Conservation (phyloP, 805 yeast genomes). For the Candida nanaspora region DNA sequence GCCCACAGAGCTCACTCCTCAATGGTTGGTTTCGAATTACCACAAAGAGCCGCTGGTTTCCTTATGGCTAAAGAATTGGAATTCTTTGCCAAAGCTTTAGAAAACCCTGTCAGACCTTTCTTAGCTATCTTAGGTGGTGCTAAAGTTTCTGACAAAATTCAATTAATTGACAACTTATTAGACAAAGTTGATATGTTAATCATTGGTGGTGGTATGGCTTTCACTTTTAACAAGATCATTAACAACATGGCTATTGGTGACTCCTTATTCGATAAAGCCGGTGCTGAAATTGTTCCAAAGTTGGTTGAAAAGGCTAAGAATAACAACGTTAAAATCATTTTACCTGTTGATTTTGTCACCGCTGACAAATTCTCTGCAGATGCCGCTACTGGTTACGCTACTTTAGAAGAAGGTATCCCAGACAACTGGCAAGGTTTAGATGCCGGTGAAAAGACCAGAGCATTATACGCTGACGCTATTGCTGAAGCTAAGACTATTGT, state of each 20-base stretch:
- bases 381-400: slow-evolving; percentile 78
- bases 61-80: slow-evolving; percentile 94
- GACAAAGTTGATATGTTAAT: slow-evolving; percentile 93
- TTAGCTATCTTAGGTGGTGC: slow-evolving; percentile 99
- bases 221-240: slow-evolving; percentile 94
- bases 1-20: slow-evolving; percentile 99
- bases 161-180: slow-evolving; percentile 91
- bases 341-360: slow-evolving; percentile 94
- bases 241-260: slow-evolving; percentile 83
- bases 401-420: slow-evolving; percentile 89
- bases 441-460: slow-evolving; percentile 83
- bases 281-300: slow-evolving; percentile 90
- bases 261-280: slow-evolving; percentile 88
- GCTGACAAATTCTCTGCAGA: slow-evolving; percentile 92
- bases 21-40: slow-evolving; percentile 94
- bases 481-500: slow-evolving; percentile 94
- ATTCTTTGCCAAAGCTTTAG: slow-evolving; percentile 97
- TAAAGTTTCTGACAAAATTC: slow-evolving; percentile 98
- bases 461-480: slow-evolving; percentile 75
- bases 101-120: slow-evolving; percentile 97
- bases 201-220: slow-evolving; percentile 99
- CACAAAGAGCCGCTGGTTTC: slow-evolving; percentile 98
- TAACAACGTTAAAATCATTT: slow-evolving; percentile 86
- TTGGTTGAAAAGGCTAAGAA: slow-evolving; percentile 94
- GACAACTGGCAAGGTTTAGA: slow-evolving; percentile 95